Conservation (phyloP, 768 basidiomycete genomes). For the Chalciporus pseudorubinellus region DNA sequence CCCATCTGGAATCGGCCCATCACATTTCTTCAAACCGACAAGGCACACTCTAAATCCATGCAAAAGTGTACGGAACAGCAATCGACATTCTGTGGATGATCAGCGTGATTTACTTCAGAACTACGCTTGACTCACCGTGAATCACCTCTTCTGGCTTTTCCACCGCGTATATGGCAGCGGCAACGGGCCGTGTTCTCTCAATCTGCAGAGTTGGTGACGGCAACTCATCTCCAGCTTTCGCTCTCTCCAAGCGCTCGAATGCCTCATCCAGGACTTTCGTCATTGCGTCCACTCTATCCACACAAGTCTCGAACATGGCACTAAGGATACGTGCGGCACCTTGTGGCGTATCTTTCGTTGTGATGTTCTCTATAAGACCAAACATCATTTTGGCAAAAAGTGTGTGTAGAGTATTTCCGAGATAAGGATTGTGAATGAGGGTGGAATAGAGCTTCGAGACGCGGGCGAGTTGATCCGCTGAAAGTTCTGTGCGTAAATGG, state of each 20-base stretch:
- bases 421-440: constrained; percentile 84
- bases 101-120: constrained; percentile 1
- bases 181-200: constrained; percentile 83
- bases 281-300: constrained; percentile 83
- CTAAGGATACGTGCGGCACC: constrained; percentile 68
- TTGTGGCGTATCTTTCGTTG: constrained; percentile 67
- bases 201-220: constrained; percentile 61
- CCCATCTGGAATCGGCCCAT: constrained; percentile 78
- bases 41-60: constrained; percentile 86
- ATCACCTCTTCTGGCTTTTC: constrained; percentile 84
- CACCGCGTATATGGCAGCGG: constrained; percentile 68
- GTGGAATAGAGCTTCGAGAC: constrained; percentile 84
- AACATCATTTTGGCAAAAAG: constrained; percentile 92
- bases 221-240: constrained; percentile 38
- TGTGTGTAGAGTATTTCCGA: constrained; percentile 78
- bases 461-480: constrained; percentile 67
- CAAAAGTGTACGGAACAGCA: constrained; percentile 83
- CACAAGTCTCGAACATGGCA: constrained; percentile 76
- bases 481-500: constrained; percentile 82
- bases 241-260: constrained; percentile 47
- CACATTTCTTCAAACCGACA: constrained; percentile 71
- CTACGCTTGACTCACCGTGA: constrained; percentile 51
- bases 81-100: constrained; percentile 64
- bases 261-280: constrained; percentile 53
- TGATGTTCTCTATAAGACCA: constrained; percentile 79